These are phyloP conservation scores for Aspergillus ellipticus DNA, from an alignment of 495 filamentous ascomycete species.

Conservation along the genomic window DNA sequence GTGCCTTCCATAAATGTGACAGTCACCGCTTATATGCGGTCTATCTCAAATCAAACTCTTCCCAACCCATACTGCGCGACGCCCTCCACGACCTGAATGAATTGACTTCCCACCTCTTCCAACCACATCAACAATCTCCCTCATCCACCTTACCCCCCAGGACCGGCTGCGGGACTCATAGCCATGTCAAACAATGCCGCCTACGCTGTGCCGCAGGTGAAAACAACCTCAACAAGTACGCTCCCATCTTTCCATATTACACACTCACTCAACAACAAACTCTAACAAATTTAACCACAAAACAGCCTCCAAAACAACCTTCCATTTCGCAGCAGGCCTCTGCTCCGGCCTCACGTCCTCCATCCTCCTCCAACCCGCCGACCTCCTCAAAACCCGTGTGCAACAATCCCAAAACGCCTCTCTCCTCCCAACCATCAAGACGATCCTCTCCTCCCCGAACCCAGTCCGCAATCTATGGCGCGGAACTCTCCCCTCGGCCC, in stretches of 20 bases:
- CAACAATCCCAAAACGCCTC: constrained; percentile 63
- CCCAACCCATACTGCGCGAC: not conserved
- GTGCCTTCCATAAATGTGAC: not conserved
- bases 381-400: constrained; percentile 92
- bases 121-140: not conserved
- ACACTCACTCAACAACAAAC: not conserved
- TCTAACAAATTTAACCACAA: not conserved
- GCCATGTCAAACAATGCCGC: constrained; percentile 37
- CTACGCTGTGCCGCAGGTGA: constrained; percentile 32
- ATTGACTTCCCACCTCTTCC: not conserved
- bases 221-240: constrained; percentile 34
- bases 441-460: constrained; percentile 57
- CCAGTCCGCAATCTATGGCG: constrained; percentile 84
- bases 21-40: constrained; percentile 3
- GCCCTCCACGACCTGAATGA: not conserved
- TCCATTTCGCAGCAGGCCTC: constrained; percentile 88
- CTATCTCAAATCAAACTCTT: not conserved
- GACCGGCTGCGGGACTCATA: constrained; percentile 1
- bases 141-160: not conserved
- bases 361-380: constrained; percentile 88
- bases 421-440: constrained; percentile 64
- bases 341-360: constrained; percentile 82
- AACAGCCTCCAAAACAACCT: constrained; percentile 49
- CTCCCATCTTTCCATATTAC: not conserved
- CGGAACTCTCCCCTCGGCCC: constrained; percentile 83